phyloP scores from a whole-genome alignment of 345 rosid species.

The Rhodomyrtus tomentosa region DNA sequence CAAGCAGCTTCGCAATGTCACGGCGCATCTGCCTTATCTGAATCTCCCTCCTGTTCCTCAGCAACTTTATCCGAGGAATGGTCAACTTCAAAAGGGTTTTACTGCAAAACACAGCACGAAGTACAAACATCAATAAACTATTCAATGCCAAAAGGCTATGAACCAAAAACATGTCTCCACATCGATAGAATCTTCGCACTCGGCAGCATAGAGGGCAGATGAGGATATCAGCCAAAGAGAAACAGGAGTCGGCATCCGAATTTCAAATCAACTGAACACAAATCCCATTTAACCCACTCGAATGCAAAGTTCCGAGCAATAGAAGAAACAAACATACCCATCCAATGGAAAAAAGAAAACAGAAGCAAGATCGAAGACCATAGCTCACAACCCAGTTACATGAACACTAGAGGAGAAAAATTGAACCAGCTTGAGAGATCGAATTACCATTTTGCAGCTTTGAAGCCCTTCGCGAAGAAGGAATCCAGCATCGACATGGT shows the following conservation, averaged over 20 bases:
- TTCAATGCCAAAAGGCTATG: not conserved
- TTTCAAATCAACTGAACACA: not conserved
- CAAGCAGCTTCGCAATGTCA: slow-evolving; percentile 91
- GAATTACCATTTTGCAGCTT: slow-evolving; percentile 74
- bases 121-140: not conserved
- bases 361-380: not conserved
- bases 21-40: slow-evolving; percentile 90
- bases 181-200: not conserved
- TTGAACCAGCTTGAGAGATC: not conserved
- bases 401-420: not conserved
- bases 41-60: slow-evolving; percentile 84
- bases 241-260: not conserved
- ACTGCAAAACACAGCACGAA: slow-evolving; percentile 19
- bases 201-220: not conserved
- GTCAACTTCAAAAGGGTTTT: slow-evolving; percentile 81
- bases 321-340: not conserved
- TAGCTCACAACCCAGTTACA: not conserved
- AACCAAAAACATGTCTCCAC: not conserved
- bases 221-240: not conserved
- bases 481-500: slow-evolving; percentile 86
- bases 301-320: not conserved
- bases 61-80: slow-evolving; percentile 74
- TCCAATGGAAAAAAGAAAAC: not conserved
- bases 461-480: slow-evolving; percentile 83
- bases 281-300: not conserved